phyloP scores from a whole-genome alignment of 495 filamentous ascomycete genomes.

The Recurvomyces mirabilis region DNA sequence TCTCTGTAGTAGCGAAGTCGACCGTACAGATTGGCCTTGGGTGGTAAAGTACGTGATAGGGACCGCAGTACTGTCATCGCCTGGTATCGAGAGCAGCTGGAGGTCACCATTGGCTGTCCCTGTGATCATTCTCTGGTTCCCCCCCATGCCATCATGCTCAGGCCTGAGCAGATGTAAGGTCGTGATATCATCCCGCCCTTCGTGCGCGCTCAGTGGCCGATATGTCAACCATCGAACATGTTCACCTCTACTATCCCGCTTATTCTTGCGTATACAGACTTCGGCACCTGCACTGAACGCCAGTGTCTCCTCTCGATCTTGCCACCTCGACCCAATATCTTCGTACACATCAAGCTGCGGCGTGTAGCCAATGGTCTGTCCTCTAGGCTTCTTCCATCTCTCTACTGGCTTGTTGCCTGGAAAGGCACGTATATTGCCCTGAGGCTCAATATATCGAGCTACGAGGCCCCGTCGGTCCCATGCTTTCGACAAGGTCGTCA shows the following conservation, averaged over 20 bases:
- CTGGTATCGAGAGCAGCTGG: conserved; percentile 23
- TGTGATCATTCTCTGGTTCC: conserved; percentile 30
- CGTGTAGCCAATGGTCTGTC: conserved; percentile 53
- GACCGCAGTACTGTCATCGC: conserved; percentile 2
- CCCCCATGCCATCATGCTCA: conserved; percentile 24
- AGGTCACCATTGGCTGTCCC: conserved; percentile 39
- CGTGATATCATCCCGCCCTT: conserved; percentile 55
- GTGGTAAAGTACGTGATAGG: conserved; percentile 14
- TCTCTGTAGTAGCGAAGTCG: conserved; percentile 7
- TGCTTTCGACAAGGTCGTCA: conserved; percentile 49
- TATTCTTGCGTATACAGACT: conserved; percentile 35
- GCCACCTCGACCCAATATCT: conserved; percentile 38
- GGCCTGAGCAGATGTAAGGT: conserved; percentile 42
- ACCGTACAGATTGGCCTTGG: conserved; percentile 16
- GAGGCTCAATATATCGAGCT: conserved; percentile 42
- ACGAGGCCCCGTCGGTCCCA: conserved; percentile 49
- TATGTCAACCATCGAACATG: conserved; percentile 39
- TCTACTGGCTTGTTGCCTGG: conserved; percentile 16
- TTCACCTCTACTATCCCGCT: conserved; percentile 23
- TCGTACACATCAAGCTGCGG: conserved; percentile 54
- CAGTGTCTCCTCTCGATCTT: conserved; percentile 44
- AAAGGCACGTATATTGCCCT: conserved; percentile 20
- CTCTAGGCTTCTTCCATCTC: conserved; percentile 30
- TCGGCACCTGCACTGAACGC: conserved; percentile 53
- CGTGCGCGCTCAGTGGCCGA: conserved; percentile 38